phyloP scores from a whole-genome alignment of 2,329 filamentous ascomycete genomes.

The Monosporascus ibericus region DNA sequence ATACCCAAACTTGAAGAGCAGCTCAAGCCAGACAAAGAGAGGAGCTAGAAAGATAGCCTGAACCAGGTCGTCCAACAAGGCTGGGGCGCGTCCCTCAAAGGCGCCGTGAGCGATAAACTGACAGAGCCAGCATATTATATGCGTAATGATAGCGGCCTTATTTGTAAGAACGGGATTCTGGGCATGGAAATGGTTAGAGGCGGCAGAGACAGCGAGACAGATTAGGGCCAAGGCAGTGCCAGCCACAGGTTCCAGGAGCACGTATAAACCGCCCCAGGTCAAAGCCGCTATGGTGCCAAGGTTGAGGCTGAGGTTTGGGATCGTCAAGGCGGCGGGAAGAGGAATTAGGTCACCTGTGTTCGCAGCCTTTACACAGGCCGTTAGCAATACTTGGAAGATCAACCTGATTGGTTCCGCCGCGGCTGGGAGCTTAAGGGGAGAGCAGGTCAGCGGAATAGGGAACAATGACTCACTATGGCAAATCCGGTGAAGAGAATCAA shows the following conservation, averaged over 20 bases:
- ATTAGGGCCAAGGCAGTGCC: slow-evolving; percentile 71
- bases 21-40: slow-evolving; percentile 94
- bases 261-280: slow-evolving; percentile 72
- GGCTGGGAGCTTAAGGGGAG: no score
- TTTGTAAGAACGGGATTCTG: slow-evolving; percentile 46
- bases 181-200: slow-evolving; percentile 66
- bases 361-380: slow-evolving; percentile 40
- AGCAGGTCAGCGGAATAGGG: neutral
- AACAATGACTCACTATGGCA: slow-evolving; percentile 53
- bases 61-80: slow-evolving; percentile 82
- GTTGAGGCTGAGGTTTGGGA: slow-evolving; percentile 62
- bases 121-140: slow-evolving; percentile 73
- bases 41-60: slow-evolving; percentile 91
- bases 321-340: slow-evolving; percentile 60
- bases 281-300: slow-evolving; percentile 58
- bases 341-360: slow-evolving; percentile 58
- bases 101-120: slow-evolving; percentile 90
- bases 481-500: slow-evolving; percentile 67
- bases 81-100: slow-evolving; percentile 83
- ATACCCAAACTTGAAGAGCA: slow-evolving; percentile 87
- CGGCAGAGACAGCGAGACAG: slow-evolving; percentile 68
- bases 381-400: slow-evolving; percentile 10
- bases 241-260: slow-evolving; percentile 90
- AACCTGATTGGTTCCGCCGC: no score
- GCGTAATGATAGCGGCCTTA: slow-evolving; percentile 56